phyloP scores from a whole-genome alignment of 2,329 filamentous ascomycete species.

The Fusarium sp. region DNA sequence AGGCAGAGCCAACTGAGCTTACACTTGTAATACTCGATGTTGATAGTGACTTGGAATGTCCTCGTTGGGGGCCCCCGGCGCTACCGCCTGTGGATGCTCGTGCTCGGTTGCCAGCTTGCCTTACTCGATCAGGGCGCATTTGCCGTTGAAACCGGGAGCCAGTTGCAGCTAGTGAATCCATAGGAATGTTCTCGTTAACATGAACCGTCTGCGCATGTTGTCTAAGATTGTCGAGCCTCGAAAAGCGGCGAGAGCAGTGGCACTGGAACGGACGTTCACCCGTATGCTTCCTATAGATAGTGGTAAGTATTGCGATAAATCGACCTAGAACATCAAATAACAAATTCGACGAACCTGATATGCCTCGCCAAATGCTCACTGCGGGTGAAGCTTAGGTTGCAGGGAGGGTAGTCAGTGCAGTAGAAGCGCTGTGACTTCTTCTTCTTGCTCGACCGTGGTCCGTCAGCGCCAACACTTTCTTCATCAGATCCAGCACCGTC shows the following conservation, averaged over 20 bases:
- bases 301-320: constrained; percentile 19
- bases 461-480: constrained; percentile 74
- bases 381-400: constrained; percentile 92
- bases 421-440: constrained; percentile 98
- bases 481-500: constrained; percentile 74
- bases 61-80: constrained; percentile 77
- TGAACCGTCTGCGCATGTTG: constrained; percentile 99
- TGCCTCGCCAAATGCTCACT: constrained; percentile 96
- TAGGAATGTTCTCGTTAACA: constrained; percentile 96
- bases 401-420: constrained; percentile 95
- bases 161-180: constrained; percentile 92
- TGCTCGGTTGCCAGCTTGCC: constrained; percentile 79
- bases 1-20: constrained; percentile 75
- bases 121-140: constrained; percentile 87
- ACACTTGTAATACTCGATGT: constrained; percentile 88
- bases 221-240: constrained; percentile 91
- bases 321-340: not conserved
- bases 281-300: constrained; percentile 84
- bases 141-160: constrained; percentile 94
- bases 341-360: constrained; percentile 76
- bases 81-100: constrained; percentile 85
- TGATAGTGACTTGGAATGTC: constrained; percentile 88
- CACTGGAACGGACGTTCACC: constrained; percentile 97
- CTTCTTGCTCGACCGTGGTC: constrained; percentile 85
- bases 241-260: constrained; percentile 94